Base-by-base conservation (phyloP, 2,329 filamentous ascomycete species). In the Chaetomium sp. region DNA sequence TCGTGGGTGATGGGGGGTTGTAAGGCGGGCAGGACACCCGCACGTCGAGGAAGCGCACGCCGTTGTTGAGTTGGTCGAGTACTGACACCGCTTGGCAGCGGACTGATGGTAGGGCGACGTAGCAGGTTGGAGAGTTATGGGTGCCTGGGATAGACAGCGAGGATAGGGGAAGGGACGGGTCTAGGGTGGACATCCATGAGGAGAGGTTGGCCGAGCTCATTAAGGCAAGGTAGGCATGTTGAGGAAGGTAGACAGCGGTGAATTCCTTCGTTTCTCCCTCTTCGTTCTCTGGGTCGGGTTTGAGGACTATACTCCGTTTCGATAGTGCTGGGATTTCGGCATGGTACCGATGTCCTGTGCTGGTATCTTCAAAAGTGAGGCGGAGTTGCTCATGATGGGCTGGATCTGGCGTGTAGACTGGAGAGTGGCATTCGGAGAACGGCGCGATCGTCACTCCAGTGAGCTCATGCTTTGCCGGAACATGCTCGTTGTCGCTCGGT, bases 31-130 rank as follows among this genome's bases (percentile, higher is more conserved):
- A 61, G 56, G 61, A 63, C 54, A 96, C 87, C 51, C 94, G 85
- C 59, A 99, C 82, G 69, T 99, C 94, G 62, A 99, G 85, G 77
- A 96, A 97, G 51, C 94, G 89, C 46, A 97, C 87, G 34, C 94
- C 94, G 68, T 96, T 92, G 55, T 85, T 78, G 34, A 99, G 82
- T 72, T 99, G 94, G 52, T 86, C 82, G 49, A 78, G 76, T 5
- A 95, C 79, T 58, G 82, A 77, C 14, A 91, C 89, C 37, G 88
- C 86, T 73, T 99, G 94, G 71, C 94, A 97, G 41, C 94, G 87
- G 40, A 97, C 94, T 1, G 90, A 95, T 1, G 94, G 94, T 5
- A 96, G 80, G 10, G 94, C 91, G 49, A 82, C 80, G 75, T 95
- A 80, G 73, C 82, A 87, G 8, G 91, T 95, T 6, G 94, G 89